phyloP scores from a whole-genome alignment of 768 basidiomycete genomes.

The Termitomyces sp. region DNA sequence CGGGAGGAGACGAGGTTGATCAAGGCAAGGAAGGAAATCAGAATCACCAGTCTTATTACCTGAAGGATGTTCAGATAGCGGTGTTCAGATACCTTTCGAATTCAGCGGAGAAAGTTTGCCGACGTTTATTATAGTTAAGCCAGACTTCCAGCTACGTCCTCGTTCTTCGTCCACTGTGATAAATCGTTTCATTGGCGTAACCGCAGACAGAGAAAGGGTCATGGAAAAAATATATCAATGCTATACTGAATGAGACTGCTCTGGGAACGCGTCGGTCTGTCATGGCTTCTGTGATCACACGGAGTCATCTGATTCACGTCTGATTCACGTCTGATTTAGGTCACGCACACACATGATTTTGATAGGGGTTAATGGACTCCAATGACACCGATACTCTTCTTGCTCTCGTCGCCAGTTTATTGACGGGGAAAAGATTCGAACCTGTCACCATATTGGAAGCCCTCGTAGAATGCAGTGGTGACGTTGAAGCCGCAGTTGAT shows the following conservation, averaged over 20 bases:
- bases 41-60: background rate
- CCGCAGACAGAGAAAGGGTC: background rate
- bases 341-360: too few relatives aligned
- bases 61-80: background rate
- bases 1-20: background rate
- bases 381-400: conserved; percentile 64
- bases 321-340: too few relatives aligned
- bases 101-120: background rate
- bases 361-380: conserved; percentile 5
- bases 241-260: background rate
- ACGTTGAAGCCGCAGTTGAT: conserved; percentile 46
- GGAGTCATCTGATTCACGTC: too few relatives aligned
- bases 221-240: background rate
- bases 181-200: background rate
- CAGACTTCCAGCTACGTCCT: background rate
- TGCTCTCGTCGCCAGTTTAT: conserved; percentile 58
- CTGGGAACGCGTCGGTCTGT: background rate
- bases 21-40: background rate
- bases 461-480: conserved; percentile 49
- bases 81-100: background rate
- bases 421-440: conserved; percentile 27
- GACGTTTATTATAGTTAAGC: background rate
- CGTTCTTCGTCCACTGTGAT: background rate
- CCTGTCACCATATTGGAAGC: conserved; percentile 49
- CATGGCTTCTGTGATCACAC: too few relatives aligned